Evolutionary conservation across 2,329 filamentous ascomycete genomes (phyloP), one percentile per base, ranked within the genome.

Genomic region (Fusarium sp.): DNA sequence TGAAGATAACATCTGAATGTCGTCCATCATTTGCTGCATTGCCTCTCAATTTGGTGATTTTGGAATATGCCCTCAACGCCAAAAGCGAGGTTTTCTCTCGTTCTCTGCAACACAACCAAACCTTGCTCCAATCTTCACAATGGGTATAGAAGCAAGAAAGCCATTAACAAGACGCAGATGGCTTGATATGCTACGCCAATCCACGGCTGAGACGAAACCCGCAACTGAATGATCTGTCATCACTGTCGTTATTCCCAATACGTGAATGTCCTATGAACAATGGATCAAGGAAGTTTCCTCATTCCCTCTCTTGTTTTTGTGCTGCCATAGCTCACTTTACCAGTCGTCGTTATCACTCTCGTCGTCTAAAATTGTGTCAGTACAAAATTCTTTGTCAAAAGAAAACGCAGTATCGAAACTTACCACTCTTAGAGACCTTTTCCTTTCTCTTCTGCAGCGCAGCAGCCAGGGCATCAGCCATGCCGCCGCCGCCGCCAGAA

Each of bases 391-490:
- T 46, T 22, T 22, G 41, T 20, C 43, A 58, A 49, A 37, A 19
- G n/a, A 43, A 15, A 22, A 17, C 3, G 51, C 15, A 9, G 9
- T 43, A 10, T 6, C 40, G n/a, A 52, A 52, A 90, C 92, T 89
- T 88, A 97, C 95, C 95, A 84, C 93, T 97, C 78, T 92, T 91
- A 81, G 92, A 93, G 77, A 97, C 95, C 84, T 97, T 97, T 79
- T 93, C 89, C 84, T 97, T 97, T 79, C 95, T 87, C 81, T 92
- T 92, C 75, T 90, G 88, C 73, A 94, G 80, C 58, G 91, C 92
- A 62, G 89, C 90, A 62, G 92, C 92, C 72, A 97, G 81, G 47
- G 93, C 94, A 81, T 91, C 93, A 22, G 93, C 93, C 86, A 97
- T 88, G 35, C 88, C 90, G 56, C 89, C 87, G 13, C 87, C 86